A percentile compares a stretch with the other conserved stretches of the same genome.
Conservation (phyloP, 1,284 basidiomycete species). For the Tremellales sp. region DNA sequence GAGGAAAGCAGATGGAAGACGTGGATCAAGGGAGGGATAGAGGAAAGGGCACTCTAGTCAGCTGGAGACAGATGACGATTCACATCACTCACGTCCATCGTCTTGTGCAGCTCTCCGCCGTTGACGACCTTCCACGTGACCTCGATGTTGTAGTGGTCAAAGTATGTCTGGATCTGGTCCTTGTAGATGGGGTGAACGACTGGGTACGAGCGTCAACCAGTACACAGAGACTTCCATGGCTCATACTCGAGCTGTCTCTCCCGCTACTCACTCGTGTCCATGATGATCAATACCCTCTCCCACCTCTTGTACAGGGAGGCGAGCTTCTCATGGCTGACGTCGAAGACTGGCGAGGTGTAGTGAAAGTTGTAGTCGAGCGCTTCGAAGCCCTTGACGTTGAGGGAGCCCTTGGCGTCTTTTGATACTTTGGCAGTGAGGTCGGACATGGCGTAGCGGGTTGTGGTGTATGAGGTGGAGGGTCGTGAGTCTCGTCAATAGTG, state of each 20-base stretch:
- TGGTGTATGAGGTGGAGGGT: background rate
- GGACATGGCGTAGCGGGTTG: conserved; percentile 30
- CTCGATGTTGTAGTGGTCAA: conserved; percentile 46
- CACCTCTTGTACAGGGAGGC: conserved; percentile 50
- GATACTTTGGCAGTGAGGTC: conserved; percentile 48
- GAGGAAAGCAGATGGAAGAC: background rate
- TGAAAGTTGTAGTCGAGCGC: conserved; percentile 48
- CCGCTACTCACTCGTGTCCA: conserved; percentile 49
- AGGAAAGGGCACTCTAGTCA: background rate
- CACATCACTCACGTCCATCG: conserved; percentile 47
- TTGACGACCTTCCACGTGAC: conserved; percentile 51
- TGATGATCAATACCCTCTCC: conserved; percentile 49
- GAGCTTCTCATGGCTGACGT: conserved; percentile 46
- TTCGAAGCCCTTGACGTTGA: conserved; percentile 40
- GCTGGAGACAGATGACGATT: background rate
- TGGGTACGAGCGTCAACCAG: conserved; percentile 21
- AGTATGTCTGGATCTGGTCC: conserved; percentile 41
- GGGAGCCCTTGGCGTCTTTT: conserved; percentile 34
- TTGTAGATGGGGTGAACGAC: conserved; percentile 38
- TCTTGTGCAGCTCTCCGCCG: conserved; percentile 52
- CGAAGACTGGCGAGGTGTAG: conserved; percentile 50
- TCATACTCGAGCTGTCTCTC: conserved; percentile 12
- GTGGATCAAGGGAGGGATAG: background rate
- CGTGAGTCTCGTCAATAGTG: conserved; percentile 1
- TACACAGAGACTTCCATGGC: background rate